Evolutionary conservation across 441 rosid species (phyloP), one percentile per base, ranked within the genome.

Genomic region (Pelargonium australe): DNA sequence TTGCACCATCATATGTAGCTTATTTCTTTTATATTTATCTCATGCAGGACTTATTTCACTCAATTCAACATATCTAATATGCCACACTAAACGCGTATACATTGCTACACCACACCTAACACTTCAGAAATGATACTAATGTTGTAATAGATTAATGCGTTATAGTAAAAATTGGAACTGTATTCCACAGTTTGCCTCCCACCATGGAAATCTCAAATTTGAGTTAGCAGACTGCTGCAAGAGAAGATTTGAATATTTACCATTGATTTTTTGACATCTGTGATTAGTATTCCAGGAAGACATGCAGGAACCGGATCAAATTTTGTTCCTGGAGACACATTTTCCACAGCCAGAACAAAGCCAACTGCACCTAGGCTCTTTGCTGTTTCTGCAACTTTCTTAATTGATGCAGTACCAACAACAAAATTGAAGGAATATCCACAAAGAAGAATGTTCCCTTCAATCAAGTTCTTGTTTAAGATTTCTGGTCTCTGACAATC

Each of bases 371-470:
- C 98, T n/a, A 95, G 89, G 80, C 82, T 83, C 86, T 88, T 89
- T 69, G 96, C 98, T 28, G 99, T 89, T 81, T 90, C 90, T 8
- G 95, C 83, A 47, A 95, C 99, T 82, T 89, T 92, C 83, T 92
- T 95, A 70, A 92, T 82, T 25, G 99, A 92, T 73, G 99, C 88
- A 51, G 97, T 85, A 34, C 99, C 99, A 73, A 79, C 84, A 68
- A 92, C 95, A 75, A 95, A 95, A 83, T 87, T 92, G 85, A 90
- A 95, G 68, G 99, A 95, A 83, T 92, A 95, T 66, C 99, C 99
- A 78, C 99, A 95, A 20, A 95, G 91, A 64, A 95, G 89, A 80
- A 95, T 82, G 79, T 90, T 92, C 53, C 98, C 99, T 78, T 87
- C 80, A n/a, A 95, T 82, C 79, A 92, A 80, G 55, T 79, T 90